Evolutionary conservation across 768 basidiomycete species (phyloP), one percentile per base, ranked within the genome.

Genomic region (Suillus luteus): DNA sequence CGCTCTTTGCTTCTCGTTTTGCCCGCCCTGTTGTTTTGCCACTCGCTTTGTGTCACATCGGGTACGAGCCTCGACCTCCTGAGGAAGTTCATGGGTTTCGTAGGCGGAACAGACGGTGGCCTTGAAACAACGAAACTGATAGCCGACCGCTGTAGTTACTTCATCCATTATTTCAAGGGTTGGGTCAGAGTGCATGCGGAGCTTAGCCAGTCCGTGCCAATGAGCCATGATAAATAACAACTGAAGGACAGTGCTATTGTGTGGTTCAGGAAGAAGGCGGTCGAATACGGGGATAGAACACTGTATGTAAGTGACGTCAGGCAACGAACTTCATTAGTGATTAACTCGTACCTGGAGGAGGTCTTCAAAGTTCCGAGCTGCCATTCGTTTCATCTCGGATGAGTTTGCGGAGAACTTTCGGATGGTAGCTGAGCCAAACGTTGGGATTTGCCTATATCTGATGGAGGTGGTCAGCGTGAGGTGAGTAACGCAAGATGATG

Each of bases 281-380:
- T 81, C 78, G 55, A 80, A 78, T 14, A 71, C 76, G 3, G 80
- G 78, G 10, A 79, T 67, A 1, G 73, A 68, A 41, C 76, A 76
- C 78, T 78, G 5, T 3, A 55, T 40, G 5, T 15, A 12, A 15
- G 40, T 40, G 40, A 40, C 11, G 15, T 40, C 40, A 40, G 40
- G 40, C 40, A 5, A 40, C 11, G 40, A 40, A 40, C 40, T 40
- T 40, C 19, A n/a, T 11, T 46, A 11, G 12, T 40, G 40, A 40
- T 40, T 15, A 15, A 40, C 15, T n/a, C 49, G 5, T 33, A 62
- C 61, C 67, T 78, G 78, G 0, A 79, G 63, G 10, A 79, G 66
- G 59, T 79, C 79, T 55, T 79, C 76, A 64, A 70, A 79, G 51
- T 79, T 75, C 19, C 71, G 69, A 1, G 77, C 79, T 19, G 76